Evolutionary conservation across 75 land plant genomes (phyloP).

Genomic region (Pseudotsuga menziesii): DNA sequence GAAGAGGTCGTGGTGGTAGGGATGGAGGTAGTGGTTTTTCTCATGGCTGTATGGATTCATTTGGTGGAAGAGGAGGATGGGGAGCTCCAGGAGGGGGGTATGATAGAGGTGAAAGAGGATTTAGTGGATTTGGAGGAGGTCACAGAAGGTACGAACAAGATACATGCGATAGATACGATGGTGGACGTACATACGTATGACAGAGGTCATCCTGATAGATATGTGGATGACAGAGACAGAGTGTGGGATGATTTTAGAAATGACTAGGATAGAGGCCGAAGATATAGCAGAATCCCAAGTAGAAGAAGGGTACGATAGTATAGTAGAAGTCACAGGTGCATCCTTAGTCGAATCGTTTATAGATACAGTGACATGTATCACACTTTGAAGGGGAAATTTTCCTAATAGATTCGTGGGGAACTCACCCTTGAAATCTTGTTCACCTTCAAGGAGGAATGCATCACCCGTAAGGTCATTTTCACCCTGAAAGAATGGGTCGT

Average conservation of each 20-base stretch:
- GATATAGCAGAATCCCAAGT: slow-evolving; percentile 22
- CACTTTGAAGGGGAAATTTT: slow-evolving; percentile 20
- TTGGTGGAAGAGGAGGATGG: slow-evolving; percentile 27
- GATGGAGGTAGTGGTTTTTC: slow-evolving; percentile 20
- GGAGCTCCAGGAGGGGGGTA: slow-evolving; percentile 16
- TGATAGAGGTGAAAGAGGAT: slow-evolving; percentile 11
- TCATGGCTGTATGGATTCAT: slow-evolving; percentile 18
- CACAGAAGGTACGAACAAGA: slow-evolving; percentile 9
- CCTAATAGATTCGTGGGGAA: slow-evolving; percentile 2
- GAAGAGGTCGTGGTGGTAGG: slow-evolving; percentile 35
- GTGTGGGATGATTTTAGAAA: slow-evolving; percentile 5
- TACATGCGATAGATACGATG: slow-evolving; percentile 4
- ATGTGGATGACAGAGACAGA: slow-evolving; percentile 24
- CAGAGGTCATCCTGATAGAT: slow-evolving; percentile 5
- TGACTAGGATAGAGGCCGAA: slow-evolving; percentile 28
- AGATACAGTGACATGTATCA: slow-evolving; percentile 34
- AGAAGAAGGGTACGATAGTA: slow-evolving; percentile 23
- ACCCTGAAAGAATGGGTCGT: not conserved
- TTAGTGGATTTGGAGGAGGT: slow-evolving; percentile 9
- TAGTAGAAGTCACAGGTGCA: slow-evolving; percentile 34
- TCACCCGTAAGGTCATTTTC: not conserved
- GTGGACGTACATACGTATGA: slow-evolving; percentile 6
- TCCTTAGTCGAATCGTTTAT: slow-evolving; percentile 28
- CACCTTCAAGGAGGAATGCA: not conserved
- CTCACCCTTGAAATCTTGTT: not conserved